A percentile compares a stretch with the other conserved stretches of the same genome.
These are phyloP conservation scores for Flagelloscypha sp. DNA, from an alignment of 768 basidiomycete species.

Conservation along the genomic window DNA sequence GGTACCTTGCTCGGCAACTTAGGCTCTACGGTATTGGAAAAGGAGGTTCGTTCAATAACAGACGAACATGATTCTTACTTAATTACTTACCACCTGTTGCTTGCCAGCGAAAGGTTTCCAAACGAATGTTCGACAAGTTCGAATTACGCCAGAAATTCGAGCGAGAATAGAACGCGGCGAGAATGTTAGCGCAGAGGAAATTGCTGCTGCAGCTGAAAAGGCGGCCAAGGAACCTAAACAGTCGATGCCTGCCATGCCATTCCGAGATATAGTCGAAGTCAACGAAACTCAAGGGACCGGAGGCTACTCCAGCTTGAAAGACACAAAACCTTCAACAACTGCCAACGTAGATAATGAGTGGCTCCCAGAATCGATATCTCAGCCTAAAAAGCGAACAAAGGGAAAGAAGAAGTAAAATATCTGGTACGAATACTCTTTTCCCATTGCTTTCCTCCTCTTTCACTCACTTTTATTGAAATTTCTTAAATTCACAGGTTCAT, in stretches of 20 bases:
- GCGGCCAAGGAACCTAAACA: slow-evolving; percentile 25
- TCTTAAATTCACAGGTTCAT: too few species aligned
- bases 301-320: slow-evolving; percentile 3
- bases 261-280: slow-evolving; percentile 10
- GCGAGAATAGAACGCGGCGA: slow-evolving; percentile 44
- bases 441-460: too few species aligned
- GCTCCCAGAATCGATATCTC: slow-evolving; percentile 40
- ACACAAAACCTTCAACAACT: too few species aligned
- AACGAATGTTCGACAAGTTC: slow-evolving; percentile 41
- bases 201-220: slow-evolving; percentile 35
- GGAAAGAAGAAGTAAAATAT: slow-evolving; percentile 25
- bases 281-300: slow-evolving; percentile 7
- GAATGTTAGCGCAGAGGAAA: slow-evolving; percentile 44
- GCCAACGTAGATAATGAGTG: slow-evolving; percentile 48
- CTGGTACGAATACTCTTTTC: too few species aligned
- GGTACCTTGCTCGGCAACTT: slow-evolving; percentile 39
- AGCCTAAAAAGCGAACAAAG: slow-evolving; percentile 34
- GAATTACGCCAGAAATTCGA: slow-evolving; percentile 47
- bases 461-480: too few species aligned
- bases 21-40: slow-evolving; percentile 46
- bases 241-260: background rate
- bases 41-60: slow-evolving; percentile 35
- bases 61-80: too few species aligned
- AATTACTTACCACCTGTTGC: too few species aligned
- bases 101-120: slow-evolving; percentile 46